phyloP scores from a whole-genome alignment of 1,139 yeast genomes.

The Nematodospora anomalae region DNA sequence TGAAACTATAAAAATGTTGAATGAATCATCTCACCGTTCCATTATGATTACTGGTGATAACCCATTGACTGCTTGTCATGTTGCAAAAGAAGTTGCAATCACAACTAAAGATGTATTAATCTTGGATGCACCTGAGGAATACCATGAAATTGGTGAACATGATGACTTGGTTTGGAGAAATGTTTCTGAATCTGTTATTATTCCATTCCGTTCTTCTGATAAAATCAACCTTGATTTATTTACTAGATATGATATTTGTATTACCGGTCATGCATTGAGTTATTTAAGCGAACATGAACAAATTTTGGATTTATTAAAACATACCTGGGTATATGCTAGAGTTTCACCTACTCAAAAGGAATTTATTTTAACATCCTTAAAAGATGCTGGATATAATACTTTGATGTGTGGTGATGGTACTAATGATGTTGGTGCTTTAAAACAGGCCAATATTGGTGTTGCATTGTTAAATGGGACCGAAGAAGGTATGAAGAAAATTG shows the following conservation, averaged over 20 bases:
- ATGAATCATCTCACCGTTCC: conserved; percentile 92
- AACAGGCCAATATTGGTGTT: conserved; percentile 97
- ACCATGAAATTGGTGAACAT: conserved; percentile 50
- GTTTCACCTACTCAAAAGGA: conserved; percentile 97
- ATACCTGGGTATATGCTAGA: conserved; percentile 97
- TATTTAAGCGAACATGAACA: conserved; percentile 64
- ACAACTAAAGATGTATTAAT: conserved; percentile 79
- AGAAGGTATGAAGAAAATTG: conserved; percentile 86
- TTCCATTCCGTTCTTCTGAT: conserved; percentile 66
- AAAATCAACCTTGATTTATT: conserved; percentile 60
- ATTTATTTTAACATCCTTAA: conserved; percentile 77
- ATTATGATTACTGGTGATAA: conserved; percentile 99
- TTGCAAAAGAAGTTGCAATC: conserved; percentile 89
- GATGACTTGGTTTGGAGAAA: conserved; percentile 79
- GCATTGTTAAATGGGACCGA: conserved; percentile 97
- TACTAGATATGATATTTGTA: conserved; percentile 77
- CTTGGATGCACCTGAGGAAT: conserved; percentile 80
- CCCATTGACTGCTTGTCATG: conserved; percentile 97
- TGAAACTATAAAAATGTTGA: conserved; percentile 86
- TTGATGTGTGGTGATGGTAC: conserved; percentile 99
- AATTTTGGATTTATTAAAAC: conserved; percentile 70
- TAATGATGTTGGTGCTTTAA: conserved; percentile 98
- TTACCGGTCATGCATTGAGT: conserved; percentile 88
- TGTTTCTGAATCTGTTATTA: conserved; percentile 70
- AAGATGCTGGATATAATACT: conserved; percentile 87